phyloP scores from a whole-genome alignment of 164 flowering plant species.

The Dillenia turbinata region DNA sequence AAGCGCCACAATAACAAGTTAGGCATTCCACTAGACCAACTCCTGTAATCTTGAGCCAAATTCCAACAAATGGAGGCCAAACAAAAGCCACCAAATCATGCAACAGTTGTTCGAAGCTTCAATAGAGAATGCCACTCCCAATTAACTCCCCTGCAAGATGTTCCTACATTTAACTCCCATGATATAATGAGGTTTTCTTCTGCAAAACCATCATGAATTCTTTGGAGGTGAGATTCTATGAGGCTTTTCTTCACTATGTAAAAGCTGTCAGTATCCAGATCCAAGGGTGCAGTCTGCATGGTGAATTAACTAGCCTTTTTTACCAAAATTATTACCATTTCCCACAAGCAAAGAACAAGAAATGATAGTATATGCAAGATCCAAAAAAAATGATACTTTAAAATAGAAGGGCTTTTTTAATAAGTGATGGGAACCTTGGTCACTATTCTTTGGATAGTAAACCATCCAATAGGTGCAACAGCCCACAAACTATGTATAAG shows the following conservation, averaged over 20 bases:
- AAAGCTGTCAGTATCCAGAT: conserved; percentile 72
- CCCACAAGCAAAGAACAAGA: too few species aligned
- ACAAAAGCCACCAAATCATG: conserved; percentile 72
- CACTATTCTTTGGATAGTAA: too few species aligned
- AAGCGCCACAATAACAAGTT: conserved; percentile 90
- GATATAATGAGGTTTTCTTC: conserved; percentile 74
- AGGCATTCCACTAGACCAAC: conserved; percentile 98
- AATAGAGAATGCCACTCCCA: conserved; percentile 69
- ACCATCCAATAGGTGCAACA: too few species aligned
- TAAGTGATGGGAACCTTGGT: too few species aligned
- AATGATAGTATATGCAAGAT: too few species aligned
- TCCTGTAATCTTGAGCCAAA: conserved; percentile 79
- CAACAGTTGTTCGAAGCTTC: conserved; percentile 75
- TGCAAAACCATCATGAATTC: conserved; percentile 60
- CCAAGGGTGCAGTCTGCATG: conserved; percentile 83
- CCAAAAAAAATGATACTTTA: too few species aligned
- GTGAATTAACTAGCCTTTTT: too few species aligned
- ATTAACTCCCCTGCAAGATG: conserved; percentile 72
- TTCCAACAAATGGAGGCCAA: conserved; percentile 68
- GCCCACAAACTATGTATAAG: too few species aligned
- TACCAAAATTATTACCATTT: too few species aligned
- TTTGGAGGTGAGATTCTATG: conserved; percentile 59
- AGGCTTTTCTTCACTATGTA: conserved; percentile 49
- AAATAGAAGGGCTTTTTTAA: too few species aligned
- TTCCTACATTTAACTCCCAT: conserved; percentile 75